Conservation (phyloP, 345 rosid species). For the Linum trigynum region DNA sequence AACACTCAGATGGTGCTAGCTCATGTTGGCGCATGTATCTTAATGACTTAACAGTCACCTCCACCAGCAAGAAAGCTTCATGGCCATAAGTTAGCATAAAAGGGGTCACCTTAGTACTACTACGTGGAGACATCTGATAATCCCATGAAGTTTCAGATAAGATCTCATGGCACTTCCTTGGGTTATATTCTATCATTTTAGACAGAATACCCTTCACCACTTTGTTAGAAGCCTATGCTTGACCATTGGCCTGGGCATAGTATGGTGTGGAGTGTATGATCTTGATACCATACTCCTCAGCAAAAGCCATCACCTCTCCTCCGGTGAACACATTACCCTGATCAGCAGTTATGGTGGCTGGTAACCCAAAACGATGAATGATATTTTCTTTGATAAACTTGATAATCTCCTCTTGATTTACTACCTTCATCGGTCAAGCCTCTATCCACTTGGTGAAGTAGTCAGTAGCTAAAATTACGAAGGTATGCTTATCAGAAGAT, state of each 20-base stretch:
- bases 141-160: constrained; percentile 1
- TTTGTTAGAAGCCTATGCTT: background rate
- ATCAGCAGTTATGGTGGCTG: background rate
- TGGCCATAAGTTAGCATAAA: constrained; percentile 1
- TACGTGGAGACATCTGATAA: background rate
- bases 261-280: background rate
- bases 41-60: background rate
- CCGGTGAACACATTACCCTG: constrained; percentile 3
- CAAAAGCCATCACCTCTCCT: background rate
- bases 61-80: background rate
- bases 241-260: constrained; percentile 9
- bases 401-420: background rate
- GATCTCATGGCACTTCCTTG: background rate
- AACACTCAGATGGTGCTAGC: background rate
- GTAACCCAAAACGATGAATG: constrained; percentile 3
- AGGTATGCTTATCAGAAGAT: background rate
- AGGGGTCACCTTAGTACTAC: background rate
- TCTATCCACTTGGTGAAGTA: constrained; percentile 6
- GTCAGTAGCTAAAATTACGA: background rate
- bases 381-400: background rate
- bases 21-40: background rate
- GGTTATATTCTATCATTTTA: constrained; percentile 5
- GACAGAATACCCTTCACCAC: background rate
- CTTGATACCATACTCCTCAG: background rate
- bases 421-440: background rate